These are phyloP conservation scores for Penicillium verhagenii DNA, from an alignment of 495 filamentous ascomycete species.

Conservation along the genomic window DNA sequence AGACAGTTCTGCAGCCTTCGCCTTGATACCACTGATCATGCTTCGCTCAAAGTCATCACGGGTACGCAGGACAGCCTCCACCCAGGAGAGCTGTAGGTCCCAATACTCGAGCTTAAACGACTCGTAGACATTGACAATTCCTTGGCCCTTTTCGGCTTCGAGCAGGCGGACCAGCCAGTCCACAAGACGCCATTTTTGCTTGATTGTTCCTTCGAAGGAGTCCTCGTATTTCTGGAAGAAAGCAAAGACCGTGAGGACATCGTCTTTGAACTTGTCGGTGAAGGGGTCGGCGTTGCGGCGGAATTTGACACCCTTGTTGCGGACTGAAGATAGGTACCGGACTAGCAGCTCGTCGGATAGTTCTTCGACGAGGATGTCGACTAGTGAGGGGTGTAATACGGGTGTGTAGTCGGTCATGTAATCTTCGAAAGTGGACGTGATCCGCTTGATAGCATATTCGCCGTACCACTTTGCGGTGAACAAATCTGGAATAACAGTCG, in stretches of 20 bases:
- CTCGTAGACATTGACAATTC: slow-evolving; percentile 73
- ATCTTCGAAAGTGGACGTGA: slow-evolving; percentile 89
- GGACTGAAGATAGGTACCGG: slow-evolving; percentile 78
- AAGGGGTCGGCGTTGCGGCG: slow-evolving; percentile 72
- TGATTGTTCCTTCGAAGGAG: slow-evolving; percentile 69
- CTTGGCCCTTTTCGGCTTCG: slow-evolving; percentile 66
- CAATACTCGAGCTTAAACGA: slow-evolving; percentile 82
- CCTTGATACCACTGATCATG: slow-evolving; percentile 85
- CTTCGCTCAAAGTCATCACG: slow-evolving; percentile 91
- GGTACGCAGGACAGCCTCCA: slow-evolving; percentile 84
- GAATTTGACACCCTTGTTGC: slow-evolving; percentile 90
- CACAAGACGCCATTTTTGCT: slow-evolving; percentile 87
- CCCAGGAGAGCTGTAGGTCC: slow-evolving; percentile 94
- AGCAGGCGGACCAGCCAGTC: slow-evolving; percentile 76
- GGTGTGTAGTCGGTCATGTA: slow-evolving; percentile 82
- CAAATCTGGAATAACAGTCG: slow-evolving; percentile 74
- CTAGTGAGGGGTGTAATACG: slow-evolving; percentile 78
- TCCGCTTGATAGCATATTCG: slow-evolving; percentile 78
- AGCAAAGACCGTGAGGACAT: slow-evolving; percentile 77
- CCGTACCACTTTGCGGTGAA: slow-evolving; percentile 90
- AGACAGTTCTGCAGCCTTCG: slow-evolving; percentile 77
- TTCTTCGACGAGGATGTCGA: slow-evolving; percentile 88
- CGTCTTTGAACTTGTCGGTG: slow-evolving; percentile 86
- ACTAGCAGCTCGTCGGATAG: slow-evolving; percentile 85
- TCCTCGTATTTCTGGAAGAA: slow-evolving; percentile 62